Evolutionary conservation across 176 grass and related monocot genomes (phyloP).

Genomic region (Lolium perenne): DNA sequence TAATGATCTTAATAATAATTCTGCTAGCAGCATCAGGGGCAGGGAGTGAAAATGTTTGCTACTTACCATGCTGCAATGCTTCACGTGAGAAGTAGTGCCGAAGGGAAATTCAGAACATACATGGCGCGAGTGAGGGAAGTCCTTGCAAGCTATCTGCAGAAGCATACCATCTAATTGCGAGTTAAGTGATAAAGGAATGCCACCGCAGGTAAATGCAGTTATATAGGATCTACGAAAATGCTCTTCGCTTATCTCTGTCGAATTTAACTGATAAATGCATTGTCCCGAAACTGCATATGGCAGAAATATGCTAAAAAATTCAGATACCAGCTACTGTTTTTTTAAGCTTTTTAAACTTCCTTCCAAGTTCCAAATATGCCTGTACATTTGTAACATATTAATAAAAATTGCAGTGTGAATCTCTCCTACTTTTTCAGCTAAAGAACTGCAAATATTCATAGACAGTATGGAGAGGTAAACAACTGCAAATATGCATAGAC

Average conservation of each 20-base stretch:
- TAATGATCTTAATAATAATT: neutral
- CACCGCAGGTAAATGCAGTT: neutral
- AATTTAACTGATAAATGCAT: neutral
- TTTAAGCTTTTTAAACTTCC: neutral
- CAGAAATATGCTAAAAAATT: neutral
- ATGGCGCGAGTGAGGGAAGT: slow-evolving; percentile 91
- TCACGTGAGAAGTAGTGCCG: slow-evolving; percentile 62
- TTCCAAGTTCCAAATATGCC: neutral
- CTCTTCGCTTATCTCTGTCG: neutral
- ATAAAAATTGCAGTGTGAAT: neutral
- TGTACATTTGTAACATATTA: neutral
- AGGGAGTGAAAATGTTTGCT: neutral
- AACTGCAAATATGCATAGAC: neutral
- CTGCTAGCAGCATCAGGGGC: neutral
- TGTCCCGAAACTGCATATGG: neutral
- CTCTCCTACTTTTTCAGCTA: neutral
- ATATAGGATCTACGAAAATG: neutral
- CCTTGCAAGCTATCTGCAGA: slow-evolving; percentile 91
- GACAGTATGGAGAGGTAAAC: neutral
- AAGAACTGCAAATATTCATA: slow-evolving; percentile 8
- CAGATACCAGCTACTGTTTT: neutral
- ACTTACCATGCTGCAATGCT: slow-evolving; percentile 80
- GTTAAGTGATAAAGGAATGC: neutral
- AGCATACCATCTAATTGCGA: slow-evolving; percentile 11
- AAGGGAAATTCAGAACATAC: slow-evolving; percentile 81